A percentile compares a stretch with the other conserved stretches of the same genome.
These are phyloP conservation scores for Aschersonia sp. DNA, from an alignment of 2,329 filamentous ascomycete species.

Conservation along the genomic window DNA sequence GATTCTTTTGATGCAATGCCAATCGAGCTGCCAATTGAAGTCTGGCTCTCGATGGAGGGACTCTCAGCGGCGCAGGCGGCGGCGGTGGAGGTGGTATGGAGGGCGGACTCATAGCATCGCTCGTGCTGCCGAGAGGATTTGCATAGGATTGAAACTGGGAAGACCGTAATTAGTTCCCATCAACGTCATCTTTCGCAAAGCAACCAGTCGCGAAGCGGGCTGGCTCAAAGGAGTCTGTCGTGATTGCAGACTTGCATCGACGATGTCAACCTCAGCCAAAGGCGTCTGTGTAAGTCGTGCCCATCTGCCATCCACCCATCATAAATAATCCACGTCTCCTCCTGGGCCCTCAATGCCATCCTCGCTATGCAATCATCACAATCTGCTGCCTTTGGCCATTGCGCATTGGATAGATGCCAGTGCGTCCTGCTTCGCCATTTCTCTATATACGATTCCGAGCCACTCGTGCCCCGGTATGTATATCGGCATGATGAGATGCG, in stretches of 20 bases:
- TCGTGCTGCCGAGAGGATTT: slow-evolving; percentile 34
- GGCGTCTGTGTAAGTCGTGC: no score
- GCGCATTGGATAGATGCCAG: slow-evolving; percentile 2
- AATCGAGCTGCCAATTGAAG: slow-evolving; percentile 83
- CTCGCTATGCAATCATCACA: not conserved
- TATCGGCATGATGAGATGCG: slow-evolving; percentile 2
- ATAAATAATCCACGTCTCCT: not conserved
- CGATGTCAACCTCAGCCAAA: not conserved
- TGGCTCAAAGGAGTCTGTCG: slow-evolving; percentile 5
- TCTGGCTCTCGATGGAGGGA: slow-evolving; percentile 74
- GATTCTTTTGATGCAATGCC: slow-evolving; percentile 57
- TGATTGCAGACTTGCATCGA: slow-evolving; percentile 1
- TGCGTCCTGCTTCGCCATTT: slow-evolving; percentile 1
- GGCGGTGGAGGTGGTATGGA: slow-evolving; percentile 45
- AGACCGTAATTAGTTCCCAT: not conserved
- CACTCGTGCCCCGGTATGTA: not conserved
- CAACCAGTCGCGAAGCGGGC: not conserved
- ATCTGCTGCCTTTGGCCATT: not conserved
- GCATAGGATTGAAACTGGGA: slow-evolving; percentile 44
- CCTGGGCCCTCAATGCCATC: not conserved
- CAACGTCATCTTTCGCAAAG: not conserved
- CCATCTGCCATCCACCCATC: no score
- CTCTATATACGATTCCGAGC: not conserved
- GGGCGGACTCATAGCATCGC: slow-evolving; percentile 36
- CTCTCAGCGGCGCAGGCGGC: slow-evolving; percentile 69